Percentiles rank a stretch among this genome's conserved stretches.
Conservation (phyloP, 75 land plant genomes). For the Pinus albicaulis region DNA sequence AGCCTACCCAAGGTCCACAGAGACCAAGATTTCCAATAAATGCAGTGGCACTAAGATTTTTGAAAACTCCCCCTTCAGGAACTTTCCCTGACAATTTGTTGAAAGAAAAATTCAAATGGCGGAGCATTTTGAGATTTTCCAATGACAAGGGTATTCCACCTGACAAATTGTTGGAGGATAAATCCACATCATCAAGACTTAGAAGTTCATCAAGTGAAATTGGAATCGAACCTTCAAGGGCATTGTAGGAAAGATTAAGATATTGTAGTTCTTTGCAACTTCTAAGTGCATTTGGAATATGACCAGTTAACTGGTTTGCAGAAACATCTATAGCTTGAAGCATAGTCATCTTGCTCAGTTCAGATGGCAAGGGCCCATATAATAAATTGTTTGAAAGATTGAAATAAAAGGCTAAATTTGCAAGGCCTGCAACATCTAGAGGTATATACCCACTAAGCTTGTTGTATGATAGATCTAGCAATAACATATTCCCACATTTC, state of each 20-base stretch:
- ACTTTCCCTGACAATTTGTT: conserved; percentile 14
- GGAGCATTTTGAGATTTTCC: conserved; percentile 1
- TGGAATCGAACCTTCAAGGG: conserved; percentile 16
- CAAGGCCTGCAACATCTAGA: no score
- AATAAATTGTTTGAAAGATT: no score
- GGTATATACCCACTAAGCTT: no score
- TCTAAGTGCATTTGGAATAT: no score
- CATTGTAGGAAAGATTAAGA: conserved; percentile 14
- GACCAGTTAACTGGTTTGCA: no score
- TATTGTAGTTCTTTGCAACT: conserved; percentile 4
- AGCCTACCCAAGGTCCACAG: not conserved
- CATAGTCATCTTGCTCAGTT: no score
- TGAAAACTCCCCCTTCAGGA: conserved; percentile 1
- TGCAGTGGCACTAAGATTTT: not conserved
- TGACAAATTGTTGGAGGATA: conserved; percentile 25
- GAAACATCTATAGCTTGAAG: no score
- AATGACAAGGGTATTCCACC: conserved; percentile 28
- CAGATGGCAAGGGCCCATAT: no score
- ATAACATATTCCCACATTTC: no score
- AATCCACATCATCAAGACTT: conserved; percentile 21
- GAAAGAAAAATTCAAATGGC: conserved; percentile 6
- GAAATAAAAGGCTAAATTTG: no score
- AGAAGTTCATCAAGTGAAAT: conserved; percentile 12
- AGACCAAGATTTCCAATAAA: not conserved
- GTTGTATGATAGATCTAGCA: no score